phyloP scores from a whole-genome alignment of 2,329 filamentous ascomycete species.

The Trichoderma guizhouense region DNA sequence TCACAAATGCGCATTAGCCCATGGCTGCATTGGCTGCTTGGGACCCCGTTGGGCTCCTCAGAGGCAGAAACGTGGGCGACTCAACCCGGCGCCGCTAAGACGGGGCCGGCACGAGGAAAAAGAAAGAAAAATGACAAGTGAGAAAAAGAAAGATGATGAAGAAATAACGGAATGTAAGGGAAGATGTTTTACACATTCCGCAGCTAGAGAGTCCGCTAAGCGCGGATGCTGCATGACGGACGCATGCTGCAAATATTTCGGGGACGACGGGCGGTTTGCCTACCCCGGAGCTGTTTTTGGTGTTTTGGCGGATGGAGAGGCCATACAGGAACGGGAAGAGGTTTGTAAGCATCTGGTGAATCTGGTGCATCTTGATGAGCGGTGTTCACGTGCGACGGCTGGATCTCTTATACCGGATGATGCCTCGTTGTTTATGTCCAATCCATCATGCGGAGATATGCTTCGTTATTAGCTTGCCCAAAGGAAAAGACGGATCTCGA shows the following conservation, averaged over 20 bases:
- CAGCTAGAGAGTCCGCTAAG: neutral
- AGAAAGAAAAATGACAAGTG: neutral
- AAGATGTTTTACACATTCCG: neutral
- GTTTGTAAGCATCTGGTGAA: neutral
- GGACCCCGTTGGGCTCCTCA: neutral
- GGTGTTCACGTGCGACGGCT: neutral
- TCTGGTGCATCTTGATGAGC: neutral
- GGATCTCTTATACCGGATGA: neutral
- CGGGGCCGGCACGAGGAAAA: neutral
- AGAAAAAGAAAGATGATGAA: neutral
- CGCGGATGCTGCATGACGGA: slow-evolving; percentile 8
- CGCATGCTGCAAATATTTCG: neutral
- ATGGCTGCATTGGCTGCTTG: neutral
- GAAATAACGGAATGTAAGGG: neutral
- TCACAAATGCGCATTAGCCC: neutral
- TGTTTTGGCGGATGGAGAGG: neutral
- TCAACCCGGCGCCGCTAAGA: neutral
- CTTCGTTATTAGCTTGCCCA: neutral
- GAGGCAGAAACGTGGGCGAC: neutral
- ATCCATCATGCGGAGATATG: neutral
- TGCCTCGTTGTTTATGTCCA: neutral
- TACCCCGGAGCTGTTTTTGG: neutral
- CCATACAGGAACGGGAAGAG: too few relatives aligned
- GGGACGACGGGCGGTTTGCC: neutral
- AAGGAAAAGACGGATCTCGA: neutral